A percentile compares a stretch with the other conserved stretches of the same genome.
These are phyloP conservation scores for Podospora bellae-mahoneyi DNA, from an alignment of 495 filamentous ascomycete species.

Conservation along the genomic window DNA sequence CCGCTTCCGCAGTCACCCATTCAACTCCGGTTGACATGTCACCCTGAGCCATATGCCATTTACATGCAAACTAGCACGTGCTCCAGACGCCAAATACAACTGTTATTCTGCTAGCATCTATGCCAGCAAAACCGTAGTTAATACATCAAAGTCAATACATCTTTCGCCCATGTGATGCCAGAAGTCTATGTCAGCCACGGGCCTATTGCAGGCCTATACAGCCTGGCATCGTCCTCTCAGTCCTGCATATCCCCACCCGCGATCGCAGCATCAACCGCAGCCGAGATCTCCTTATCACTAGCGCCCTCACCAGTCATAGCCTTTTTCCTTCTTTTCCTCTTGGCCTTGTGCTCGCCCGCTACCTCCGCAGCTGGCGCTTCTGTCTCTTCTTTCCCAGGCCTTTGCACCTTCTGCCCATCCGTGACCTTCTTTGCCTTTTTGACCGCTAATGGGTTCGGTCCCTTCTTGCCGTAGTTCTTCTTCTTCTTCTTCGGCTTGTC, in stretches of 20 bases:
- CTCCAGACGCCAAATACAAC: neutral
- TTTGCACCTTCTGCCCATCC: slow-evolving; percentile 14
- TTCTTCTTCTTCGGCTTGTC: slow-evolving; percentile 50
- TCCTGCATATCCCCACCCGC: neutral
- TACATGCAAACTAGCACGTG: neutral
- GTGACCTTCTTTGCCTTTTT: slow-evolving; percentile 58
- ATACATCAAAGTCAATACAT: neutral
- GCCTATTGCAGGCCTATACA: no score
- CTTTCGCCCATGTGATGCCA: no score
- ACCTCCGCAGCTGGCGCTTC: slow-evolving; percentile 17
- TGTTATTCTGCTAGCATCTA: neutral
- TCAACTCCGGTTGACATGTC: neutral
- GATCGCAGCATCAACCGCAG: slow-evolving; percentile 13
- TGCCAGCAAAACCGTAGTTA: neutral
- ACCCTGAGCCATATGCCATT: neutral
- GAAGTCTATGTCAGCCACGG: no score
- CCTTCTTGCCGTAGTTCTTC: slow-evolving; percentile 62
- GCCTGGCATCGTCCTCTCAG: neutral
- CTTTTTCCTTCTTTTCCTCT: slow-evolving; percentile 47
- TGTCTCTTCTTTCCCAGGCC: slow-evolving; percentile 18
- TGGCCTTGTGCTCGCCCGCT: slow-evolving; percentile 32
- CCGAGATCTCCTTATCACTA: slow-evolving; percentile 20
- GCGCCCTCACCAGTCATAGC: slow-evolving; percentile 21
- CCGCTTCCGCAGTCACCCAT: neutral
- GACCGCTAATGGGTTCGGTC: slow-evolving; percentile 83